Base-by-base conservation (phyloP, 768 basidiomycete species). In the Lactarius pseudohatsudake region DNA sequence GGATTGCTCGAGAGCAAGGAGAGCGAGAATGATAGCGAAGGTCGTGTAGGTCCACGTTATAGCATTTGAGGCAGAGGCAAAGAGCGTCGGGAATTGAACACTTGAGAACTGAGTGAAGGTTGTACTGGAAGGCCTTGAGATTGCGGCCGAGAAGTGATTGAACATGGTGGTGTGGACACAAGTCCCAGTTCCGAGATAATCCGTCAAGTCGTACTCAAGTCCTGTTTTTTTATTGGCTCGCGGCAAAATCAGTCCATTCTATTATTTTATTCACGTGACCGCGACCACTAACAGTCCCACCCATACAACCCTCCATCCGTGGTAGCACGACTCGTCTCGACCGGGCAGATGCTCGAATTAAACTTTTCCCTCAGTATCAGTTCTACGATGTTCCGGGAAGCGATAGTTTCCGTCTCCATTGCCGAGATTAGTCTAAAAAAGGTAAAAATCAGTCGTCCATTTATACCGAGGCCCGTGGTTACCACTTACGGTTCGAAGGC, bases 371-470 rank as follows among this genome's bases (percentile, higher is more conserved):
- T 81, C 26, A 95, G 78, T 22, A 94, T 80, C 30, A 92, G 78
- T 71, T 94, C 92, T 57, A 93, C 91, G 45, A 90, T 81, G 74
- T 96, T 95, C 38, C 93, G 85, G 0, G 91, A 85, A 0, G 92
- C 82, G 38, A 96, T 75, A 0, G 92, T 94, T 77, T 95, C 88
- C 0, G 94, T 96, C 76, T 98, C 96, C 96, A 98, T 97, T 7
- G 93, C 94, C 16, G 88, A 91, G 56, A 95, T 90, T 71, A 93
- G 85, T 38, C 91, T 91, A 66, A 11, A 68, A 54, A 28, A 20
- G 20, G 60, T 50, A 64, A 34, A 40, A 20, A 56, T 47, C 32
- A 50, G 22, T 50, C 0, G 47, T 22, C 34, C 20, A 22, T 26
- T 15, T 20, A 60, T 62, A 58, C 61, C 16, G 56, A 61, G 15